These are phyloP conservation scores for Mycena rebaudengoi DNA, from an alignment of 768 basidiomycete genomes.

Conservation along the genomic window DNA sequence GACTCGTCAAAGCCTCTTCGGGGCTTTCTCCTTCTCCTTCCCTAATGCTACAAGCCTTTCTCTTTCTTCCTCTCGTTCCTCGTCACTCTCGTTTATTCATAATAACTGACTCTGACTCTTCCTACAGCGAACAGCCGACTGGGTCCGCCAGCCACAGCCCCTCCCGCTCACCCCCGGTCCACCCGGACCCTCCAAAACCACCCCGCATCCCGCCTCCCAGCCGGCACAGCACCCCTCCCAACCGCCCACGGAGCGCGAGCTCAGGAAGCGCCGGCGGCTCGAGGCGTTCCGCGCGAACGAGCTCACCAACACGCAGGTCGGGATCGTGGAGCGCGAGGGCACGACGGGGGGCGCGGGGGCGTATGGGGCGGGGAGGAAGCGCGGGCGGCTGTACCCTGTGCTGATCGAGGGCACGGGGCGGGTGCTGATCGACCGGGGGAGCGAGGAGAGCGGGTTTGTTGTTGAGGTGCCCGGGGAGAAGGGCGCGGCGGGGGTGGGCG, in stretches of 20 bases:
- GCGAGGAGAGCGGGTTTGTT: conserved; percentile 43
- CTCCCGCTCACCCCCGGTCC: conserved; percentile 49
- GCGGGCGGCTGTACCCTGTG: conserved; percentile 68
- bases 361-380: too few species aligned
- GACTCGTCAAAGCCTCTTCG: too few species aligned
- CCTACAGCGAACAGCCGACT: conserved; percentile 64
- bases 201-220: conserved; percentile 49
- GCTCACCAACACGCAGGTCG: conserved; percentile 37
- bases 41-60: too few species aligned
- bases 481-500: too few species aligned
- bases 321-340: too few species aligned
- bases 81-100: background rate
- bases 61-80: too few species aligned
- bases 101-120: background rate
- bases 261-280: conserved; percentile 72
- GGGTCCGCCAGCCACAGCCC: conserved; percentile 66
- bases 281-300: conserved; percentile 67
- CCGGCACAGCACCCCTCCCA: conserved; percentile 42
- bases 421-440: conserved; percentile 66
- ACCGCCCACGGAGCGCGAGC: conserved; percentile 65
- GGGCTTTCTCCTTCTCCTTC: too few species aligned
- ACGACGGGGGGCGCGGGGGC: too few species aligned
- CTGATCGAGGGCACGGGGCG: conserved; percentile 76
- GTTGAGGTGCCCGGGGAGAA: too few species aligned
- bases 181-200: conserved; percentile 53